These are phyloP conservation scores for Cucurbita argyrosperma DNA, from an alignment of 306 rosid genomes.

Conservation along the genomic window DNA sequence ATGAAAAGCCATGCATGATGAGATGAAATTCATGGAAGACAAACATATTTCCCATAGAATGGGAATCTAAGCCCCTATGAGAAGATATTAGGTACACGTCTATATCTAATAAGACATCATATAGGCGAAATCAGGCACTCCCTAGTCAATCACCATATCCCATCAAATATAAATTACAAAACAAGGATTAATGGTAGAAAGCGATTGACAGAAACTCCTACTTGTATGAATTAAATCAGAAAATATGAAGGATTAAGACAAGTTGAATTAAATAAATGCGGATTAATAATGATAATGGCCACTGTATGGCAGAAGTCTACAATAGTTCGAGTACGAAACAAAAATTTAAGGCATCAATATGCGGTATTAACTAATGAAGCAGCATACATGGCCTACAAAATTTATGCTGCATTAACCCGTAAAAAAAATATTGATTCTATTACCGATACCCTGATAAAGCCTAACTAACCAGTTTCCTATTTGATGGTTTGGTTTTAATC, in stretches of 20 bases:
- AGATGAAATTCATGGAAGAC: not conserved
- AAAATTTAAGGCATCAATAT: not conserved
- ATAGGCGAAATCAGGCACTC: not conserved
- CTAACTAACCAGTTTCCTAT: slow-evolving; percentile 8
- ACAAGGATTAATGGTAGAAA: not conserved
- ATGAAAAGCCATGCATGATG: not conserved
- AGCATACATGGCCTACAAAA: slow-evolving; percentile 36
- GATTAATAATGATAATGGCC: not conserved
- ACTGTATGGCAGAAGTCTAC: not conserved
- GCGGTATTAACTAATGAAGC: slow-evolving; percentile 13
- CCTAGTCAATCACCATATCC: slow-evolving; percentile 1
- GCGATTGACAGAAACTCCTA: not conserved
- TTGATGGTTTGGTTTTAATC: slow-evolving; percentile 2
- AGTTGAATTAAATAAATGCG: not conserved
- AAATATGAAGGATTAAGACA: not conserved
- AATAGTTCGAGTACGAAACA: not conserved
- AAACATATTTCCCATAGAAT: not conserved
- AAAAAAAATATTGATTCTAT: not conserved
- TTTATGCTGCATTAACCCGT: slow-evolving; percentile 23
- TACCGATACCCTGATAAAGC: not conserved
- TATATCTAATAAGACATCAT: not conserved
- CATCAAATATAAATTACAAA: not conserved
- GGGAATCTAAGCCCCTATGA: not conserved
- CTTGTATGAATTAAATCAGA: not conserved
- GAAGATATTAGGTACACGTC: not conserved